Evolutionary conservation across 1,139 yeast genomes (phyloP), one percentile per base, ranked within the genome.

Genomic region (Protomyces arabidopsidicola): DNA sequence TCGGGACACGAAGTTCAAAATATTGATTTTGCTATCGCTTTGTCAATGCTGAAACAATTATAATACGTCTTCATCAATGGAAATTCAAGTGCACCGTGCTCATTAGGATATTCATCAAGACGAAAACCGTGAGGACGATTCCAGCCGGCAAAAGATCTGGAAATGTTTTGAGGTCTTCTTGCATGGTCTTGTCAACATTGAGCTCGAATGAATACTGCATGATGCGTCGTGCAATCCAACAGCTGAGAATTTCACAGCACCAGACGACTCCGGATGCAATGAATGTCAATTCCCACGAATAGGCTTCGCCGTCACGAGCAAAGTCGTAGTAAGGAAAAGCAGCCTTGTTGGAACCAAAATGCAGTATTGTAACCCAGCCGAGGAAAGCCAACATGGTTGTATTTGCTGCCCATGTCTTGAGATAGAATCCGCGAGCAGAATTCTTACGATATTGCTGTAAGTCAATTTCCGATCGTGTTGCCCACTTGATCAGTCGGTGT

Each of bases 141-240:
- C 56, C 56, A 14, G 55, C 42, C 10, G 62, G 62, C 52, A 58
- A 27, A 8, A 58, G 56, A 39, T 58, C 62, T 27, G 62, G 62
- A 58, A 35, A 58, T 9, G 53, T 35, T 10, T 48, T 39, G 14
- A 58, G 45, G 20, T 58, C 62, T 22, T 34, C 20, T 31, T 39
- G 56, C 62, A 58, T 58, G 14, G 52, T 50, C n/a, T 52, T 24
- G 52, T 58, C 62, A 2, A 58, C 52, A 16, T 58, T 50, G 35
- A 58, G 34, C 5, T 51, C 45, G 34, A 51, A 58, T 12, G 45
- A 45, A 81, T 84, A 1, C 91, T 91, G 22, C 45, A 56, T 62
- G 38, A 62, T 53, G 10, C 38, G 16, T n/a, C 48, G 48, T 10
- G 65, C 60, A 5, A 57, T 39, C 8, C 36, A 39, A 20, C 27